Percentiles rank a stretch among this genome's conserved stretches.
phyloP scores from a whole-genome alignment of 2,329 filamentous ascomycete genomes.

The Neofusicoccum parvum region DNA sequence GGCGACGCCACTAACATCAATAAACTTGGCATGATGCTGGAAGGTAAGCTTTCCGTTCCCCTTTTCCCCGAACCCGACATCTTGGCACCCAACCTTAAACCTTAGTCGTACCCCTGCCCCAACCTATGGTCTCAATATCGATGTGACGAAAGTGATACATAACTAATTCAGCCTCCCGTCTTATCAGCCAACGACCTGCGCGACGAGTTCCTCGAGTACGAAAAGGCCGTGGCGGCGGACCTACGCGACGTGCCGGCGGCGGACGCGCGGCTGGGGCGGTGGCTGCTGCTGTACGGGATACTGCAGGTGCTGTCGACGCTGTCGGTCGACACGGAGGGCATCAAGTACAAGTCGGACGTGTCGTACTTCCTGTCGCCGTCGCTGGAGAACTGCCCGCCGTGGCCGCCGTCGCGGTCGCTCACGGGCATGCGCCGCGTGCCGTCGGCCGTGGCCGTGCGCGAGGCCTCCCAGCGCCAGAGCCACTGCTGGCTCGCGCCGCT shows the following conservation, averaged over 20 bases:
- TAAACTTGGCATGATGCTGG: constrained; percentile 39
- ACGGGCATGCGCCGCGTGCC: constrained; percentile 16
- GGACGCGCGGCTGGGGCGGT: constrained; percentile 47
- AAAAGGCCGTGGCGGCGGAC: constrained; percentile 35
- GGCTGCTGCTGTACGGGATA: constrained; percentile 47
- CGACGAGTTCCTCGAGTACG: constrained; percentile 45
- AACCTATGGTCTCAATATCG: neutral
- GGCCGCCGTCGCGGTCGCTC: constrained; percentile 29
- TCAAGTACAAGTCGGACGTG: constrained; percentile 39
- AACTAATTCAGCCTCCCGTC: neutral
- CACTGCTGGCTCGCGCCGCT: constrained; percentile 41
- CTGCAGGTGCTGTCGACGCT: constrained; percentile 46
- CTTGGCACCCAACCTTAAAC: constrained; percentile 1
- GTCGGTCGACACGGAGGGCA: constrained; percentile 43
- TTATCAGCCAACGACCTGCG: constrained; percentile 40
- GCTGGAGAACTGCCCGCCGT: constrained; percentile 40
- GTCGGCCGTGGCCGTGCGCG: constrained; percentile 27
- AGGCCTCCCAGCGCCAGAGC: constrained; percentile 34
- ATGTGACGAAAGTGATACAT: neutral
- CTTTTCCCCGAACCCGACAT: neutral
- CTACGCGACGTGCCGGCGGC: constrained; percentile 42
- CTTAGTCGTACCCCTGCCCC: neutral
- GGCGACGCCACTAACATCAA: constrained; percentile 45
- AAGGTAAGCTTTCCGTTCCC: constrained; percentile 29
- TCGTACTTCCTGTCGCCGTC: constrained; percentile 45